These are phyloP conservation scores for Obelidium mucronatum DNA, from an alignment of 192 early-diverging fungal species.

Conservation along the genomic window DNA sequence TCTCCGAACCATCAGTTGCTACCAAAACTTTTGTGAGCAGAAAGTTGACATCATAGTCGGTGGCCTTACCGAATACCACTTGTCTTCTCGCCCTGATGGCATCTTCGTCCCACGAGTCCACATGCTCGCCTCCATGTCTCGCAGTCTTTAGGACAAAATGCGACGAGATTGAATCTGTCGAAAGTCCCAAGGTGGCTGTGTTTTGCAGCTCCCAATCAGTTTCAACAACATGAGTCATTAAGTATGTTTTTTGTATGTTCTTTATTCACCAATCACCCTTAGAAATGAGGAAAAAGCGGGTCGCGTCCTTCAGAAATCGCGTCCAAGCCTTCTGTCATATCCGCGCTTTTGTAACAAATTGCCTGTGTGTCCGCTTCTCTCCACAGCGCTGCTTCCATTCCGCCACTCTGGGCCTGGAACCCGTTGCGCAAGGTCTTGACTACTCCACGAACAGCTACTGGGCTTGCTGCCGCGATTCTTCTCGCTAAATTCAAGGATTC, in stretches of 20 bases:
- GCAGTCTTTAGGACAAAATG: too few species aligned
- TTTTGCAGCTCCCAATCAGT: too few species aligned
- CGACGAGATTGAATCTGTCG: too few species aligned
- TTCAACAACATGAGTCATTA: too few species aligned
- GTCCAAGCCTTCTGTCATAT: constrained; percentile 40
- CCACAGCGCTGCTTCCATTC: constrained; percentile 34
- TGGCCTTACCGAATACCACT: background rate
- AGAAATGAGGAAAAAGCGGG: constrained; percentile 41
- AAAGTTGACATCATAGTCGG: too few species aligned
- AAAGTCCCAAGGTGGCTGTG: too few species aligned
- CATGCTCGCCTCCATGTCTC: too few species aligned
- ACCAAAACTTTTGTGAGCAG: too few species aligned
- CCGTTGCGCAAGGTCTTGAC: constrained; percentile 43
- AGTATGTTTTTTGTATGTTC: too few species aligned
- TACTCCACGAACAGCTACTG: constrained; percentile 40
- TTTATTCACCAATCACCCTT: constrained; percentile 2
- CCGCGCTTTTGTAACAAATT: constrained; percentile 30
- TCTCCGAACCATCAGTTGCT: constrained; percentile 2
- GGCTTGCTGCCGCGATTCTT: constrained; percentile 37
- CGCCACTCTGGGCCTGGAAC: constrained; percentile 28
- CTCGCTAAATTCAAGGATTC: constrained; percentile 29
- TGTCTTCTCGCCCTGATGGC: background rate
- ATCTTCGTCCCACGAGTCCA: too few species aligned
- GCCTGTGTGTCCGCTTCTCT: constrained; percentile 51
- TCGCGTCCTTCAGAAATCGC: constrained; percentile 40